Evolutionary conservation across 164 flowering plant genomes (phyloP).

Genomic region (Malania oleifera): DNA sequence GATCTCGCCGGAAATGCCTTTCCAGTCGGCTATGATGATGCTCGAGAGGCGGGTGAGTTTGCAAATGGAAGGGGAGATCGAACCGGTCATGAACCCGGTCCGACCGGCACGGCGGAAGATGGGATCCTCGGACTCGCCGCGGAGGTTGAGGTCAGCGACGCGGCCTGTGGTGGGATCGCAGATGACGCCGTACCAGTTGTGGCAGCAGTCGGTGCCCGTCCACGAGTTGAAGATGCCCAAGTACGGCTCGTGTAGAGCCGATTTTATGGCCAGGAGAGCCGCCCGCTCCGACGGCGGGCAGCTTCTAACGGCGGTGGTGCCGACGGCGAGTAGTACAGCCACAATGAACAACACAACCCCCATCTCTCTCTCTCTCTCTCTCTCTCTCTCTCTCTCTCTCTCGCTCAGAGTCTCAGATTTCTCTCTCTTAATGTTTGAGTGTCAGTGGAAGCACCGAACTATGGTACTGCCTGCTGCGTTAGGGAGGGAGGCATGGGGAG

Average conservation of each 20-base stretch:
- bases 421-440: no score
- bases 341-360: neutral
- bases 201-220: conserved; percentile 80
- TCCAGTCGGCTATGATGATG: conserved; percentile 61
- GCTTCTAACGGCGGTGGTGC: conserved; percentile 17
- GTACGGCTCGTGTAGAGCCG: conserved; percentile 55
- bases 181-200: conserved; percentile 74
- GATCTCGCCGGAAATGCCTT: conserved; percentile 59
- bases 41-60: conserved; percentile 53
- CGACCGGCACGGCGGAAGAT: conserved; percentile 51
- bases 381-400: neutral
- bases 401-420: no score
- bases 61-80: conserved; percentile 71
- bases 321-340: conserved; percentile 12
- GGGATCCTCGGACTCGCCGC: conserved; percentile 89
- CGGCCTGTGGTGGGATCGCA: conserved; percentile 59
- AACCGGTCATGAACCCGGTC: conserved; percentile 80
- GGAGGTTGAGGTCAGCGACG: conserved; percentile 74
- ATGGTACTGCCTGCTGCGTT: no score
- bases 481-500: conserved; percentile 7
- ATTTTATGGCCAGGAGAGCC: conserved; percentile 58
- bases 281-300: conserved; percentile 70
- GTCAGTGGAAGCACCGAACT: no score
- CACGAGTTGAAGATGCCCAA: conserved; percentile 79
- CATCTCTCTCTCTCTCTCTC: neutral